phyloP scores from a whole-genome alignment of 345 rosid species.

The Eucalyptus marginata region DNA sequence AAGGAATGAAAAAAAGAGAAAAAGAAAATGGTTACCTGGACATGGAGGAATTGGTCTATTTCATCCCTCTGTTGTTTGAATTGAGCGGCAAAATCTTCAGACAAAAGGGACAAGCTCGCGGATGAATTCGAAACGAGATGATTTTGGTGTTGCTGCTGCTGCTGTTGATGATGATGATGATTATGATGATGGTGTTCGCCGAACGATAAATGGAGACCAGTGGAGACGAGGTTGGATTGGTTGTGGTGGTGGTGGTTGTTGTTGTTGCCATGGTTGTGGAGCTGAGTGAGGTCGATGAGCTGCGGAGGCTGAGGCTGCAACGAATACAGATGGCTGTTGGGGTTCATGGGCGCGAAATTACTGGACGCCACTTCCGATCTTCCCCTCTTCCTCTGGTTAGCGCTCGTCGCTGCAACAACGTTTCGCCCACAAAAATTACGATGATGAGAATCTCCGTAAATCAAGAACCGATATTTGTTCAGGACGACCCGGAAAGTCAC shows the following conservation, averaged over 20 bases:
- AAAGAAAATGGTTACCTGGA: constrained; percentile 39
- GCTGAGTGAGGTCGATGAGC: constrained; percentile 41
- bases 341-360: not conserved
- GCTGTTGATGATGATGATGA: constrained; percentile 6
- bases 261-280: constrained; percentile 16
- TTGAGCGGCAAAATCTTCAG: constrained; percentile 50
- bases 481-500: not conserved
- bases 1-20: not conserved
- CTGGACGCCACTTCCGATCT: constrained; percentile 28
- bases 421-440: not conserved
- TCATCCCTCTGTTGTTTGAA: constrained; percentile 66
- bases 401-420: not conserved
- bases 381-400: constrained; percentile 49
- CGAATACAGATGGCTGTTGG: constrained; percentile 14
- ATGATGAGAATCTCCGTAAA: not conserved
- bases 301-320: constrained; percentile 40
- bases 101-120: constrained; percentile 10
- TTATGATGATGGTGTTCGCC: constrained; percentile 31
- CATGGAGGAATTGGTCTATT: constrained; percentile 60
- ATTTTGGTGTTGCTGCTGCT: constrained; percentile 14
- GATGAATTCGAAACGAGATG: constrained; percentile 10
- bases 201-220: constrained; percentile 66
- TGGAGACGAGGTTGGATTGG: constrained; percentile 61
- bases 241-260: not conserved
- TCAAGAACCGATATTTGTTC: not conserved